phyloP scores from a whole-genome alignment of 163 green algal species.

The Picocystis sp. region DNA sequence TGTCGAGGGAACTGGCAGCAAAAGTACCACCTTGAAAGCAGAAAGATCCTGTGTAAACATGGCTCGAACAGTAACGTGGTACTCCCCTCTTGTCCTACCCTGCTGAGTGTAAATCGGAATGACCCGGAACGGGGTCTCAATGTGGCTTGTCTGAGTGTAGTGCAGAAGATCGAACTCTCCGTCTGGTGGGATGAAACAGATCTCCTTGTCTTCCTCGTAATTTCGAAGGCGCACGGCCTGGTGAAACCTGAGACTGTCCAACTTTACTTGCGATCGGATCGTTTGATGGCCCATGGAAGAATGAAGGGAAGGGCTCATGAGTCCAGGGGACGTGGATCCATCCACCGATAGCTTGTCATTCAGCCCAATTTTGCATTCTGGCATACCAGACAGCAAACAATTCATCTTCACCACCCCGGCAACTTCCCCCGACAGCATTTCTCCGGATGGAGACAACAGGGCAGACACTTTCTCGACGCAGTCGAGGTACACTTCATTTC shows the following conservation, averaged over 20 bases:
- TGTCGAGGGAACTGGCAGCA: constrained; percentile 1
- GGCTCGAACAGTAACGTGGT: constrained; percentile 1
- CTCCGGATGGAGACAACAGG: background rate
- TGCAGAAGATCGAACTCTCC: constrained; percentile 6
- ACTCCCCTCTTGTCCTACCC: constrained; percentile 4
- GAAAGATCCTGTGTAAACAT: background rate
- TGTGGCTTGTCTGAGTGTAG: constrained; percentile 4
- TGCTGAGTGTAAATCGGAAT: constrained; percentile 2
- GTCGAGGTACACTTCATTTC: constrained; percentile 7
- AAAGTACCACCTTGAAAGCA: constrained; percentile 5
- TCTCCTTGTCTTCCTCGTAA: constrained; percentile 3
- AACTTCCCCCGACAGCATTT: background rate
- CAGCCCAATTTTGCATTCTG: constrained; percentile 5
- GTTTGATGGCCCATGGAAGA: background rate
- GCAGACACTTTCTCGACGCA: constrained; percentile 3
- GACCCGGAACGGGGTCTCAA: constrained; percentile 1
- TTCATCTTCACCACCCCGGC: constrained; percentile 4
- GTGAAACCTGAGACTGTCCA: constrained; percentile 7
- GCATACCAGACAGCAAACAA: constrained; percentile 4
- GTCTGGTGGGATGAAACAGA: constrained; percentile 5
- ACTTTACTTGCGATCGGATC: background rate
- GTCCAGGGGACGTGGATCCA: too few relatives aligned
- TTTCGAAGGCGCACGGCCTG: constrained; percentile 1
- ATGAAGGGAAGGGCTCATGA: too few relatives aligned
- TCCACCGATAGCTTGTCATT: constrained; percentile 1